Percentiles rank a stretch among this genome's conserved stretches.
Conservation (phyloP, 768 basidiomycete species). For the Psilocybe cyanescens region DNA sequence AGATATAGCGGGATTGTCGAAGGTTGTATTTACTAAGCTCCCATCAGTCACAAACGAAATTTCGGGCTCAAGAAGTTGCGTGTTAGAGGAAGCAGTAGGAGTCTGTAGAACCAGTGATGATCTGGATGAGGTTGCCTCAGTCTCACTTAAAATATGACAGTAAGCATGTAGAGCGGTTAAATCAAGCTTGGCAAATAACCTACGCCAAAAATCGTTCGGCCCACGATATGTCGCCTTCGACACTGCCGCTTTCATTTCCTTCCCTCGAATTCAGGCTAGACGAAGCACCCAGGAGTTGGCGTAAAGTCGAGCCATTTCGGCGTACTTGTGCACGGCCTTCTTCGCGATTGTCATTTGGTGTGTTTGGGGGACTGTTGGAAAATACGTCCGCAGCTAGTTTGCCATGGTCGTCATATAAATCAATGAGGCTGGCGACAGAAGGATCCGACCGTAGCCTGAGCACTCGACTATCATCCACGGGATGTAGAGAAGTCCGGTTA, state of each 20-base stretch:
- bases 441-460: constrained; percentile 72
- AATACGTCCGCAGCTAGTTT: constrained; percentile 64
- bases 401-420: constrained; percentile 77
- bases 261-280: constrained; percentile 31
- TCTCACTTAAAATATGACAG: constrained; percentile 39
- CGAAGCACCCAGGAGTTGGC: constrained; percentile 70
- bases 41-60: constrained; percentile 48
- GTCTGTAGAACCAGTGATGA: constrained; percentile 57
- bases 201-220: constrained; percentile 77
- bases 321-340: constrained; percentile 57
- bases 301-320: constrained; percentile 72
- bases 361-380: constrained; percentile 53
- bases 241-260: constrained; percentile 38
- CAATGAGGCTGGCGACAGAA: constrained; percentile 74
- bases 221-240: constrained; percentile 84
- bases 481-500: constrained; percentile 34
- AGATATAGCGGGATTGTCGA: constrained; percentile 58
- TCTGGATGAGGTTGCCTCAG: constrained; percentile 32
- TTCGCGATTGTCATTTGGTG: constrained; percentile 16
- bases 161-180: background rate
- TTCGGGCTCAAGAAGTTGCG: constrained; percentile 39
- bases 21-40: constrained; percentile 44
- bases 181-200: constrained; percentile 20
- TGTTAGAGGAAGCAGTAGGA: constrained; percentile 48
- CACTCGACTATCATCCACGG: constrained; percentile 53